These are phyloP conservation scores for Geranomyces michiganensis DNA, from an alignment of 192 early-diverging fungal genomes.

Conservation along the genomic window DNA sequence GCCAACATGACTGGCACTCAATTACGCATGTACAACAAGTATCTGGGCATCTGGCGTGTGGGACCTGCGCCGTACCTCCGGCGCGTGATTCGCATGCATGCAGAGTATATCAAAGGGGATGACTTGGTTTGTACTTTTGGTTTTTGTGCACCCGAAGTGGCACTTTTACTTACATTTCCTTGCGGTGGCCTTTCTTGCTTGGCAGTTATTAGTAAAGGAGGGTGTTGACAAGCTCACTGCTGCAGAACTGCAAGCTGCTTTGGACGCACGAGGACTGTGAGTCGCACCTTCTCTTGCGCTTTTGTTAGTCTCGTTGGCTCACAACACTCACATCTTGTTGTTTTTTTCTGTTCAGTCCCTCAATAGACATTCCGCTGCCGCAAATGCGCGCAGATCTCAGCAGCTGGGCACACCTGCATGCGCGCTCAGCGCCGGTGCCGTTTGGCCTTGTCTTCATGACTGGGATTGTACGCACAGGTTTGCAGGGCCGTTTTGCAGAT, in stretches of 20 bases:
- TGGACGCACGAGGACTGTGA: conserved; percentile 29
- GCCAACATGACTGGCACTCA: conserved; percentile 18
- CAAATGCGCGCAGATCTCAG: conserved; percentile 21
- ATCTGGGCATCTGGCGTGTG: conserved; percentile 27
- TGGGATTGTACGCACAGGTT: conserved; percentile 7
- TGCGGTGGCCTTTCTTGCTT: no score
- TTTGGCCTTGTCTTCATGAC: conserved; percentile 13
- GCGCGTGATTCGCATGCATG: conserved; percentile 26
- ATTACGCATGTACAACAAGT: conserved; percentile 25
- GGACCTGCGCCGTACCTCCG: conserved; percentile 27
- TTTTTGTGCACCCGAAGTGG: neutral
- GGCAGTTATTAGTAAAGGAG: conserved; percentile 19
- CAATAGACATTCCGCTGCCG: neutral
- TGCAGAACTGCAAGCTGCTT: conserved; percentile 16
- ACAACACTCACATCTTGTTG: no score
- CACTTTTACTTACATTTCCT: no score
- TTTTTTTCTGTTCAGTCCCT: conserved; percentile 1
- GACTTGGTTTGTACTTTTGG: conserved; percentile 9
- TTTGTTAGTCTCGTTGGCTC: neutral
- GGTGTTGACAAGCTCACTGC: conserved; percentile 17
- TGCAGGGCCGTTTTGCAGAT: conserved; percentile 1
- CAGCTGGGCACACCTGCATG: conserved; percentile 11
- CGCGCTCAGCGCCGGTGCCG: conserved; percentile 12
- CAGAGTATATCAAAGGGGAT: conserved; percentile 29
- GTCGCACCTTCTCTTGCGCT: neutral